phyloP scores from a whole-genome alignment of 1,284 basidiomycete genomes.

The Laetiporus sulphureus region DNA sequence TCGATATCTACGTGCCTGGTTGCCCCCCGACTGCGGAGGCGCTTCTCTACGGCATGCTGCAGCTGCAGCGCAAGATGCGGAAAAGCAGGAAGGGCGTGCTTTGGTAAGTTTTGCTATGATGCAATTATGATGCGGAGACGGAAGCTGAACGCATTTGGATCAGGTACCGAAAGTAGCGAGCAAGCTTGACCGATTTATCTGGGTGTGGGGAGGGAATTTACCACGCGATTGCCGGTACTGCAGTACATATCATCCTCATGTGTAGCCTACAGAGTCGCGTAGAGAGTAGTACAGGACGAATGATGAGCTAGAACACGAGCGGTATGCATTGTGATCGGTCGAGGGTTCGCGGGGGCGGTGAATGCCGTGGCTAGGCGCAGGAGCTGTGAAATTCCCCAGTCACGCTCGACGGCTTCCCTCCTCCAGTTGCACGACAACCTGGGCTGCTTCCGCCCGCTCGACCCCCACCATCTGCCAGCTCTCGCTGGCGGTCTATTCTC shows the following conservation, averaged over 20 bases:
- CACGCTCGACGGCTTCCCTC: slow-evolving; percentile 7
- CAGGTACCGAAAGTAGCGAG: slow-evolving; percentile 24
- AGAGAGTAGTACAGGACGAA: too few species aligned
- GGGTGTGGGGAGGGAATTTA: too few species aligned
- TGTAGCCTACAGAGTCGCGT: too few species aligned
- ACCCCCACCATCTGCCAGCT: slow-evolving; percentile 1
- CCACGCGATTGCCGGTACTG: too few species aligned
- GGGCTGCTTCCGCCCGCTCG: too few species aligned
- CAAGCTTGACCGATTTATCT: too few species aligned
- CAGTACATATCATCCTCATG: too few species aligned
- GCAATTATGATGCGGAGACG: slow-evolving; percentile 3
- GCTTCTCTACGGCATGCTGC: slow-evolving; percentile 89
- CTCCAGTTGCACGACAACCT: too few species aligned
- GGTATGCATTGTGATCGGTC: too few species aligned
- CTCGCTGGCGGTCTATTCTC: not conserved
- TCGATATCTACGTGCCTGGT: slow-evolving; percentile 95
- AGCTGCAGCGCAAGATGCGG: slow-evolving; percentile 97
- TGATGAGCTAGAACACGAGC: too few species aligned
- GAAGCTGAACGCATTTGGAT: slow-evolving; percentile 5
- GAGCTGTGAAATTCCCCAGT: slow-evolving; percentile 3
- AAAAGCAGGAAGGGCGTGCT: slow-evolving; percentile 83
- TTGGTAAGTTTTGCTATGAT: slow-evolving; percentile 55
- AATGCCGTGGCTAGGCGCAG: slow-evolving; percentile 6
- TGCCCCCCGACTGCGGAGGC: slow-evolving; percentile 95
- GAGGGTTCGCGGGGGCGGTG: too few species aligned